Conservation (phyloP, 1,139 yeast species). For the Debaryomycetaceae sp. region DNA sequence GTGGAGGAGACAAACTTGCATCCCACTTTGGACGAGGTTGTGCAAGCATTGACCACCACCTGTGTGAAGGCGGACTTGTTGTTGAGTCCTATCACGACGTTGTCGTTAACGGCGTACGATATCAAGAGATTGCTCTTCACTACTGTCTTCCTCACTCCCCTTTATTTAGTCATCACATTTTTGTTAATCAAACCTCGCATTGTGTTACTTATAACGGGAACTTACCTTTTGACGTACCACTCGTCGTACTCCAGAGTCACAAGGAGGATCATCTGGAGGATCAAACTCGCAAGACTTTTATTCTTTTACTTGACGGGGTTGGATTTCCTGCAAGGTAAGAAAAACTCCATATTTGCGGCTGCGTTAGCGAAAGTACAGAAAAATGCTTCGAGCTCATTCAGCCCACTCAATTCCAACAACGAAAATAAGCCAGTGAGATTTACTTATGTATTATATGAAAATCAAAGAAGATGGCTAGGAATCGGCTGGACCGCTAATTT, state of each 20-base stretch:
- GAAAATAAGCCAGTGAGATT: constrained; percentile 67
- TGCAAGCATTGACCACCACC: constrained; percentile 74
- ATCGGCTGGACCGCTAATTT: constrained; percentile 96
- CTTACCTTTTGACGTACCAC: constrained; percentile 75
- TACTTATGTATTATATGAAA: constrained; percentile 91
- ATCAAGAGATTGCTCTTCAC: constrained; percentile 77
- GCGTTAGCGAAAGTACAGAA: constrained; percentile 61
- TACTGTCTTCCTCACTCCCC: constrained; percentile 79
- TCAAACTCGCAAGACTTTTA: constrained; percentile 63
- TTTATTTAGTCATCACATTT: constrained; percentile 67
- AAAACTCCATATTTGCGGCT: constrained; percentile 50
- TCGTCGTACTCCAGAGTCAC: constrained; percentile 81
- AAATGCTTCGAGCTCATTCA: constrained; percentile 33
- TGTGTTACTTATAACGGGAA: constrained; percentile 58
- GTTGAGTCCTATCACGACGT: constrained; percentile 69
- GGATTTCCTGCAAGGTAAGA: constrained; percentile 62
- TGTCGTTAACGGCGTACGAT: constrained; percentile 72
- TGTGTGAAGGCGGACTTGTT: constrained; percentile 75
- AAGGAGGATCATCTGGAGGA: constrained; percentile 79
- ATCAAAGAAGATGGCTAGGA: constrained; percentile 96
- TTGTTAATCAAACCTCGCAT: constrained; percentile 69
- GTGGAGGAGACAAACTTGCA: constrained; percentile 55
- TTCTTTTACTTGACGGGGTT: constrained; percentile 84
- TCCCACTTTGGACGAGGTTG: constrained; percentile 86
- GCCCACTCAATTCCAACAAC: constrained; percentile 15